Conservation (phyloP, 2,329 filamentous ascomycete species). For the Scolecobasidium constrictum region DNA sequence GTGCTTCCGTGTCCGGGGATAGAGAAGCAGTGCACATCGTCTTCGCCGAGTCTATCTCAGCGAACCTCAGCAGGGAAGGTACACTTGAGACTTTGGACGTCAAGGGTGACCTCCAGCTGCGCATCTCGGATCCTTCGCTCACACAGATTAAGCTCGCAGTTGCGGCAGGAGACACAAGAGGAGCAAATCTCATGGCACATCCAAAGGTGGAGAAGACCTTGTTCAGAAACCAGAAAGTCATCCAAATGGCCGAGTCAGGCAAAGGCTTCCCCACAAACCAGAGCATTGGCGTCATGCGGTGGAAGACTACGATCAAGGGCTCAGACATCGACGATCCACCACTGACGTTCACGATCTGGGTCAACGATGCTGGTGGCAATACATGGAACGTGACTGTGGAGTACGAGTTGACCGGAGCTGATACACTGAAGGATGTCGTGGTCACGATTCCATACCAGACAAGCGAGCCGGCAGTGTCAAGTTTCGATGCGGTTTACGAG, state of each 20-base stretch:
- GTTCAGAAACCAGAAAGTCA: conserved; percentile 71
- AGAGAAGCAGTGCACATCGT: conserved; percentile 81
- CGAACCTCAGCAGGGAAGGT: conserved; percentile 80
- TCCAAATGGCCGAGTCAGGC: conserved; percentile 79
- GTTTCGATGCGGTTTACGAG: conserved; percentile 89
- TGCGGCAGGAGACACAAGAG: conserved; percentile 63
- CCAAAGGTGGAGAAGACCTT: conserved; percentile 87
- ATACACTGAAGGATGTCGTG: conserved; percentile 70
- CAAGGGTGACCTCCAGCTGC: conserved; percentile 84
- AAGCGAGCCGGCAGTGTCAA: conserved; percentile 78
- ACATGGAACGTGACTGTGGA: conserved; percentile 88
- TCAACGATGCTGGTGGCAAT: conserved; percentile 72
- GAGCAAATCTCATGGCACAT: conserved; percentile 87
- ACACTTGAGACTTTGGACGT: conserved; percentile 76
- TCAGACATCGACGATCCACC: conserved; percentile 75
- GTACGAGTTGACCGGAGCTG: conserved; percentile 80
- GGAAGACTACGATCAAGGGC: conserved; percentile 73
- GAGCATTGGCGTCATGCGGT: conserved; percentile 82
- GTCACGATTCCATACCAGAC: conserved; percentile 80
- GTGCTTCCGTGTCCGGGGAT: conserved; percentile 57
- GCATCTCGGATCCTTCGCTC: conserved; percentile 77
- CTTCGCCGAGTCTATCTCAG: conserved; percentile 80
- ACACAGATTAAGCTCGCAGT: conserved; percentile 87
- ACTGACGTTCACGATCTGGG: conserved; percentile 96
- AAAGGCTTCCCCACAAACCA: conserved; percentile 94